Evolutionary conservation across 345 rosid species (phyloP).

Genomic region (Reutealis trisperma): DNA sequence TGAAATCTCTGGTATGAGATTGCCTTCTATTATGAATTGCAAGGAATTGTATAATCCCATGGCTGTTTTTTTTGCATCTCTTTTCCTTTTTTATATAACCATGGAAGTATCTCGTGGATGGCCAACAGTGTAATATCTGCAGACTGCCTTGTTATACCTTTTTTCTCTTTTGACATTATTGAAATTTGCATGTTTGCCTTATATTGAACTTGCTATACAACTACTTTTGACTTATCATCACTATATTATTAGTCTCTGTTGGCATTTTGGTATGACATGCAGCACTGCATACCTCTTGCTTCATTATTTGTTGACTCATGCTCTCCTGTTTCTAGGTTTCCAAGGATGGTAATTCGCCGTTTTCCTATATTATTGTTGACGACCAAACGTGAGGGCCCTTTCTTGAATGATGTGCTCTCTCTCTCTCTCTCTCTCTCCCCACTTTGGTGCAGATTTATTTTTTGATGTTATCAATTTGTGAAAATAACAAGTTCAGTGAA

Average conservation of each 20-base stretch:
- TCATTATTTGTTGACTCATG: conserved; percentile 7
- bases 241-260: background rate
- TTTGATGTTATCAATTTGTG: background rate
- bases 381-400: conserved; percentile 62
- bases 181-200: background rate
- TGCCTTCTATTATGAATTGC: background rate
- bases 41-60: background rate
- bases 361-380: conserved; percentile 83
- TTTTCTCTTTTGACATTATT: background rate
- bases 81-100: background rate
- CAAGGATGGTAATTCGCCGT: conserved; percentile 74
- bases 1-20: background rate
- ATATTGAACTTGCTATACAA: background rate
- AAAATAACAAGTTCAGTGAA: background rate
- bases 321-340: conserved; percentile 54
- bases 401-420: background rate
- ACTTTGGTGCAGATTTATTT: background rate
- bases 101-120: background rate
- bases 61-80: background rate
- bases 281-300: background rate
- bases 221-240: background rate
- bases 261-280: background rate
- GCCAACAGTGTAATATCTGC: background rate
- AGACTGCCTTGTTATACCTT: background rate
- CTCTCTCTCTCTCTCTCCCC: background rate